Base-by-base conservation (phyloP, 805 yeast genomes). In the Nakazawaea pomicola region DNA sequence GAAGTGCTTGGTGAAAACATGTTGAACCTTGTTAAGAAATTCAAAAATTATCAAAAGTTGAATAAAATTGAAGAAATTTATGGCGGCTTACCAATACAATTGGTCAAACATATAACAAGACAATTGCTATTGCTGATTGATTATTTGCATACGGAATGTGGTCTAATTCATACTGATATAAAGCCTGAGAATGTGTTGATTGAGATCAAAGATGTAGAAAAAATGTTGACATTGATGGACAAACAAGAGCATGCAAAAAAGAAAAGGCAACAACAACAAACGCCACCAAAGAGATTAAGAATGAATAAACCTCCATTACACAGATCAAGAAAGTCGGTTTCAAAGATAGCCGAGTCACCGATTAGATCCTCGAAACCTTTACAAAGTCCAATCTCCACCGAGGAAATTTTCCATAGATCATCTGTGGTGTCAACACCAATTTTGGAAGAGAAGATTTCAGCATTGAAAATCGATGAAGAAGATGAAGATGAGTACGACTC, bases 111-210 rank as follows among this genome's bases (percentile, higher is more conserved):
- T 50, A 76, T 80, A 29, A 63, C 78, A 8, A 74, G 67, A 46
- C 85, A 80, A 55, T 51, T 78, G 30, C 60, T 78, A 29, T 45
- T 70, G 30, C 78, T 81, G 2, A 53, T 78, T 41, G 81, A 78
- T 54, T 77, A 72, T 51, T 58, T 79, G 48, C 86, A 80, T 55
- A 49, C 71, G 29, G 68, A 62, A 50, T 79, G 86, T 56, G 84
- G 84, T 2, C 63, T 80, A 7, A 79, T 81, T 29, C 91, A 83
- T 58, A 76, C 90, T 11, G 90, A 83, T 55, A 67, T 83, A 35
- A 83, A 83, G 56, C 89, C 90, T 3, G 90, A 83, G 53, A 84
- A 84, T 60, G 73, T 78, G 3, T 56, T 75, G 33, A 68, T 76
- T 34, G 78, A 74, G 47, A 72, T 78, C 27, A 67, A 70, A 43